A percentile compares a stretch with the other conserved stretches of the same genome.
Conservation (phyloP, 768 basidiomycete species). For the Collybia nuda region DNA sequence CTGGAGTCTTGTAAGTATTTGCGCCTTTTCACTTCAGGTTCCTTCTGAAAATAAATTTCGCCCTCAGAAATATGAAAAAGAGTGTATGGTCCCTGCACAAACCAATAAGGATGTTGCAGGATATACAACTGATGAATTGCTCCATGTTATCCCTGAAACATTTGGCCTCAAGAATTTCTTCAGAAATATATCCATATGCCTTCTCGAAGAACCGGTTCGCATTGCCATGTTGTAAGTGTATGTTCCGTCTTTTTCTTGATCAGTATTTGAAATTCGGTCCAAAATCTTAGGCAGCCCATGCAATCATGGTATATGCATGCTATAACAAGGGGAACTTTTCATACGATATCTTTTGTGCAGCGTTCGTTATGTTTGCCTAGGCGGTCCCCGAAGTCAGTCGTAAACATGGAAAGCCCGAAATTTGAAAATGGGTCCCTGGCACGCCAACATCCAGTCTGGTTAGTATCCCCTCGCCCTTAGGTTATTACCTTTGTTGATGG, state of each 20-base stretch:
- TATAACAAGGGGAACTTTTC: constrained; percentile 22
- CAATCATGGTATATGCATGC: constrained; percentile 33
- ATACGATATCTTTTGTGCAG: constrained; percentile 28
- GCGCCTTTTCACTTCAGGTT: not conserved
- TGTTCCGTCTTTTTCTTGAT: not conserved
- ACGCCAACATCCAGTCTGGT: constrained; percentile 36
- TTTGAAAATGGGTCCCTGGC: constrained; percentile 20
- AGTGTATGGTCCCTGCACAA: constrained; percentile 39
- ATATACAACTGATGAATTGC: constrained; percentile 39
- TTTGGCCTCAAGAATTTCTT: constrained; percentile 38
- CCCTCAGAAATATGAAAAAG: constrained; percentile 41
- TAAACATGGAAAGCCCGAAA: constrained; percentile 20
- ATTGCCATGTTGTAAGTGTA: constrained; percentile 45
- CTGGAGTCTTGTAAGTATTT: constrained; percentile 36
- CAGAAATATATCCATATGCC: constrained; percentile 28
- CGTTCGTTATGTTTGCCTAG: constrained; percentile 41
- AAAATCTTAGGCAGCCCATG: constrained; percentile 29
- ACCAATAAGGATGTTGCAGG: constrained; percentile 38
- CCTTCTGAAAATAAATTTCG: no score
- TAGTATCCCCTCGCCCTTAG: not conserved
- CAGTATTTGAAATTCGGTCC: not conserved
- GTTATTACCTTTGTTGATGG: not conserved
- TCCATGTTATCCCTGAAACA: constrained; percentile 32
- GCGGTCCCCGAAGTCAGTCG: constrained; percentile 12
- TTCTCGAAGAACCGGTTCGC: constrained; percentile 45